Percentiles rank a stretch among this genome's conserved stretches.
phyloP scores from a whole-genome alignment of 2,329 filamentous ascomycete genomes.

The Penicillium sp. region DNA sequence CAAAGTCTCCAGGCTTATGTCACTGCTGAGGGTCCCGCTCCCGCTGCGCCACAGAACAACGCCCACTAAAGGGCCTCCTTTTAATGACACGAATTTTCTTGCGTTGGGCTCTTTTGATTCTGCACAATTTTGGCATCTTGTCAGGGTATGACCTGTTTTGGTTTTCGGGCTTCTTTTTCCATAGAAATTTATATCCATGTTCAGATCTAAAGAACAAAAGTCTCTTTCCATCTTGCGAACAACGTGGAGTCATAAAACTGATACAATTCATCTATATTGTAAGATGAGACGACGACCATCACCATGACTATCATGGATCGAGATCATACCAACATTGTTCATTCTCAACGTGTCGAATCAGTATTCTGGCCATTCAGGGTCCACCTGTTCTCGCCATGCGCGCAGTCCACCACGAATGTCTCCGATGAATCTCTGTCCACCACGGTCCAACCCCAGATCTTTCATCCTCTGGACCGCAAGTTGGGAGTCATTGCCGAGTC shows the following conservation, averaged over 20 bases:
- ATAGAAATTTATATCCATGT: background rate
- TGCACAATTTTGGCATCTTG: background rate
- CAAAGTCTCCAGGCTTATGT: conserved; percentile 63
- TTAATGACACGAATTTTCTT: conserved; percentile 6
- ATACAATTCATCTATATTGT: no score
- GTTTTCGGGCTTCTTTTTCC: background rate
- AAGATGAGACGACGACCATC: background rate
- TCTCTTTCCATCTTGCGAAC: background rate
- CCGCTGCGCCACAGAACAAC: conserved; percentile 55
- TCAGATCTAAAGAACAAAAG: background rate
- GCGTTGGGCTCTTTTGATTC: background rate
- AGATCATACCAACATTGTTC: no score
- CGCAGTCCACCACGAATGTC: conserved; percentile 47
- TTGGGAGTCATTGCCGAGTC: conserved; percentile 53
- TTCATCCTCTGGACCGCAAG: conserved; percentile 46
- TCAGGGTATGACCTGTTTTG: background rate
- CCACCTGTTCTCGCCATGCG: conserved; percentile 47
- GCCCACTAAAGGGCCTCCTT: conserved; percentile 15
- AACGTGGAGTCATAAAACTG: background rate
- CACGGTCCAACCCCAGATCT: conserved; percentile 38
- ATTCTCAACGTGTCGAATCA: background rate
- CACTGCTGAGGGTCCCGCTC: conserved; percentile 60
- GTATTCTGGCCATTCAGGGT: conserved; percentile 32
- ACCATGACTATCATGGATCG: background rate
- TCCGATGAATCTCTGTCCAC: conserved; percentile 37